A percentile compares a stretch with the other conserved stretches of the same genome.
phyloP scores from a whole-genome alignment of 441 rosid genomes.

The Bruguiera hainesii region DNA sequence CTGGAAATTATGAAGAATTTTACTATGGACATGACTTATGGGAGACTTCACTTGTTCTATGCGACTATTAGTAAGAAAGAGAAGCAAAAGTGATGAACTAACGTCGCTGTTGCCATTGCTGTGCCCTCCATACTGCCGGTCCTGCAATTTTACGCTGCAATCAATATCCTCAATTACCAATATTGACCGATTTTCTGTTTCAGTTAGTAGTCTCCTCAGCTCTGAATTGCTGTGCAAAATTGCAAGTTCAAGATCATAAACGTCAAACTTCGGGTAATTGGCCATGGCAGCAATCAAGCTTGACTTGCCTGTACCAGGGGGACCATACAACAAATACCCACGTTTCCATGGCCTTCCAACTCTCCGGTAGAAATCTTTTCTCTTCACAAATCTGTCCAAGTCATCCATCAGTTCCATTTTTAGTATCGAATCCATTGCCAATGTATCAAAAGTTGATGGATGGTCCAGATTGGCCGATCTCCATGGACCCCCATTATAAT shows the following conservation, averaged over 20 bases:
- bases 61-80: background rate
- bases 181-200: slow-evolving; percentile 57
- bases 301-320: slow-evolving; percentile 73
- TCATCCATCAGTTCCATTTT: slow-evolving; percentile 29
- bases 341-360: slow-evolving; percentile 38
- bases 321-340: slow-evolving; percentile 54
- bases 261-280: slow-evolving; percentile 57
- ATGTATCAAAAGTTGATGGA: slow-evolving; percentile 34
- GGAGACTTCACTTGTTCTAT: too few species aligned
- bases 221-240: slow-evolving; percentile 34
- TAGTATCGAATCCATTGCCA: slow-evolving; percentile 27
- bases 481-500: slow-evolving; percentile 8
- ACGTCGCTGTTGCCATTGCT: slow-evolving; percentile 5
- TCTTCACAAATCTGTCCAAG: slow-evolving; percentile 30
- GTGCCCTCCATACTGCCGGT: slow-evolving; percentile 21
- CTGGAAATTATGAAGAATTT: too few species aligned
- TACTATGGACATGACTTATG: too few species aligned
- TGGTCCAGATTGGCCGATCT: slow-evolving; percentile 33
- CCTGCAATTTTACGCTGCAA: slow-evolving; percentile 50
- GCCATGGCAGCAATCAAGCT: slow-evolving; percentile 84
- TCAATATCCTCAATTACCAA: slow-evolving; percentile 71
- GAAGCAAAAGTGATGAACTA: background rate
- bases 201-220: slow-evolving; percentile 39
- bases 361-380: slow-evolving; percentile 27
- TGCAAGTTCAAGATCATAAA: slow-evolving; percentile 57